Evolutionary conservation across 2,329 filamentous ascomycete species (phyloP).

Genomic region (Neopestalotiopsis rosae): DNA sequence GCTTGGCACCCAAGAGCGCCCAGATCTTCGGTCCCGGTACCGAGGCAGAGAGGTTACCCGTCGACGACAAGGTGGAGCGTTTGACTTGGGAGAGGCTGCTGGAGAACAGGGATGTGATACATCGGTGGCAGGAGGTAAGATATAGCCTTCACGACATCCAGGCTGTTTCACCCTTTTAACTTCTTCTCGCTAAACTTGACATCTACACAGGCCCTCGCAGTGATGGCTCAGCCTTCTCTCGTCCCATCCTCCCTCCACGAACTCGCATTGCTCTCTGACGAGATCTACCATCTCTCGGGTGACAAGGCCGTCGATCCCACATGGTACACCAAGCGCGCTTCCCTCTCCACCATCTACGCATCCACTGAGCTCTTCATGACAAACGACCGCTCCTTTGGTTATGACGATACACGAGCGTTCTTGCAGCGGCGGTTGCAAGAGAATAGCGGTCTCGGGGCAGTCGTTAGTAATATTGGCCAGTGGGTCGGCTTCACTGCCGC

Average conservation of each 20-base stretch:
- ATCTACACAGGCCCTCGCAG: slow-evolving; percentile 75
- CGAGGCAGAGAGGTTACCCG: slow-evolving; percentile 41
- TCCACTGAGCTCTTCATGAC: slow-evolving; percentile 93
- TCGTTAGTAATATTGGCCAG: slow-evolving; percentile 68
- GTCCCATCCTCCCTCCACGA: slow-evolving; percentile 78
- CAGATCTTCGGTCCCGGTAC: slow-evolving; percentile 44
- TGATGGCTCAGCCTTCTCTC: slow-evolving; percentile 87
- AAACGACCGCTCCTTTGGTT: slow-evolving; percentile 77
- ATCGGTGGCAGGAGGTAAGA: slow-evolving; percentile 85
- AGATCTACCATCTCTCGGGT: slow-evolving; percentile 87
- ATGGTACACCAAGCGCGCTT: slow-evolving; percentile 78
- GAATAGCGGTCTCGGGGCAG: slow-evolving; percentile 64
- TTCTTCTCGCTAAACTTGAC: background rate
- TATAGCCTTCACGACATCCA: background rate
- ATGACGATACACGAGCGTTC: slow-evolving; percentile 79
- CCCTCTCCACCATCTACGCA: slow-evolving; percentile 65
- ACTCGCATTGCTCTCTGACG: slow-evolving; percentile 82
- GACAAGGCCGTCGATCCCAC: slow-evolving; percentile 81
- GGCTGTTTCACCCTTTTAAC: too few species aligned
- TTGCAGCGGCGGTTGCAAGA: slow-evolving; percentile 78
- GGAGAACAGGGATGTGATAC: slow-evolving; percentile 74
- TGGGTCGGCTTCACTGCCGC: slow-evolving; percentile 85
- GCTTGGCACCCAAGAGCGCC: slow-evolving; percentile 51
- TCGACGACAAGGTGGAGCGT: slow-evolving; percentile 69
- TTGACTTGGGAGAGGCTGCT: slow-evolving; percentile 79